These are phyloP conservation scores for Mucor circinelloides DNA, from an alignment of 371 early-diverging fungal species.

Conservation along the genomic window DNA sequence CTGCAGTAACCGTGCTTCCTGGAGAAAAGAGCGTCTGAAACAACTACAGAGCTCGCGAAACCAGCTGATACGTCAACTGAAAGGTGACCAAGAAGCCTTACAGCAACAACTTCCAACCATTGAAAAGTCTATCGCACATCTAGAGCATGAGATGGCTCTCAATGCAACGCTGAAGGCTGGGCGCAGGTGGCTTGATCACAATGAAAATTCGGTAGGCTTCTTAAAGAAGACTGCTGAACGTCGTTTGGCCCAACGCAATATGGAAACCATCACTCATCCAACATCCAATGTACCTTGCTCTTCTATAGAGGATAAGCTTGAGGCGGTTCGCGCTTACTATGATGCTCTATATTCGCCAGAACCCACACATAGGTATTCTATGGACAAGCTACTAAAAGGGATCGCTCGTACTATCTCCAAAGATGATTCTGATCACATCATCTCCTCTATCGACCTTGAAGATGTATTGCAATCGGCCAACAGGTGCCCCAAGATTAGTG, in stretches of 20 bases:
- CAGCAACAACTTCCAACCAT: background rate
- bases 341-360: conserved; percentile 1
- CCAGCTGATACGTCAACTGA: background rate
- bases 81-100: background rate
- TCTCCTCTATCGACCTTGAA: background rate
- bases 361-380: background rate
- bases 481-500: conserved; percentile 2
- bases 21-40: background rate
- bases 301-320: background rate
- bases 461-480: background rate
- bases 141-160: conserved; percentile 4
- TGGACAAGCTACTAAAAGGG: background rate
- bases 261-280: background rate
- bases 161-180: conserved; percentile 5
- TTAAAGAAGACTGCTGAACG: background rate
- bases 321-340: conserved; percentile 13
- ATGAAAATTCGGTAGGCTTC: conserved; percentile 12
- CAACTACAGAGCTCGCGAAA: background rate
- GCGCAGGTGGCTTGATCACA: conserved; percentile 4
- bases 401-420: background rate
- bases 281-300: background rate
- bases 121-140: background rate
- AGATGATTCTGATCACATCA: background rate
- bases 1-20: background rate
- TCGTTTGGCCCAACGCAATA: background rate